Evolutionary conservation across 2,329 filamentous ascomycete species (phyloP).

Genomic region (Calonectria naviculata): DNA sequence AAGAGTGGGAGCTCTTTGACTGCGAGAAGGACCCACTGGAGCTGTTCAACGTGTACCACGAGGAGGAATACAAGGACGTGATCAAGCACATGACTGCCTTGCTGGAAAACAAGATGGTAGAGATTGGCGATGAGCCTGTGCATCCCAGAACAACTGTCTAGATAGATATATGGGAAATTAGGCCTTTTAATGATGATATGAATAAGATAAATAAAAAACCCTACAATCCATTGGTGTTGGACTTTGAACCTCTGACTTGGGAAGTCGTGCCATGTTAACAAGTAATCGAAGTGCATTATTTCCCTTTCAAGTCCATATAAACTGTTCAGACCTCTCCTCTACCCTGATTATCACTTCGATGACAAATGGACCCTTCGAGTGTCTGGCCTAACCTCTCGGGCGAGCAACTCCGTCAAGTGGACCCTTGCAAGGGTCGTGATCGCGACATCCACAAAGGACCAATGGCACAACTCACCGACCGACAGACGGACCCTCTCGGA

Average conservation of each 20-base stretch:
- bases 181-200: neutral
- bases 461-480: constrained; percentile 21
- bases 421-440: neutral
- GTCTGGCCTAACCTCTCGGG: neutral
- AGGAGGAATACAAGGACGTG: constrained; percentile 49
- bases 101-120: constrained; percentile 61
- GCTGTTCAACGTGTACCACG: constrained; percentile 58
- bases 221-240: neutral
- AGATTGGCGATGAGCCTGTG: constrained; percentile 60
- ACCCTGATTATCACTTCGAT: neutral
- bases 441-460: constrained; percentile 1
- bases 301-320: neutral
- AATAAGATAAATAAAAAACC: neutral
- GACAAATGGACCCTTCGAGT: neutral
- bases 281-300: too few species aligned
- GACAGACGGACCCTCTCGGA: constrained; percentile 21
- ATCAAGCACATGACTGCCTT: constrained; percentile 53
- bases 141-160: constrained; percentile 31
- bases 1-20: constrained; percentile 67
- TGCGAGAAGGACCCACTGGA: constrained; percentile 61
- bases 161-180: neutral
- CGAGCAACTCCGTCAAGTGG: neutral
- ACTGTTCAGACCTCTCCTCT: too few species aligned
- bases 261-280: too few species aligned
- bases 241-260: too few species aligned